Evolutionary conservation across 2,329 filamentous ascomycete species (phyloP), one percentile per base, ranked within the genome.

Genomic region (Aureobasidium sp.): DNA sequence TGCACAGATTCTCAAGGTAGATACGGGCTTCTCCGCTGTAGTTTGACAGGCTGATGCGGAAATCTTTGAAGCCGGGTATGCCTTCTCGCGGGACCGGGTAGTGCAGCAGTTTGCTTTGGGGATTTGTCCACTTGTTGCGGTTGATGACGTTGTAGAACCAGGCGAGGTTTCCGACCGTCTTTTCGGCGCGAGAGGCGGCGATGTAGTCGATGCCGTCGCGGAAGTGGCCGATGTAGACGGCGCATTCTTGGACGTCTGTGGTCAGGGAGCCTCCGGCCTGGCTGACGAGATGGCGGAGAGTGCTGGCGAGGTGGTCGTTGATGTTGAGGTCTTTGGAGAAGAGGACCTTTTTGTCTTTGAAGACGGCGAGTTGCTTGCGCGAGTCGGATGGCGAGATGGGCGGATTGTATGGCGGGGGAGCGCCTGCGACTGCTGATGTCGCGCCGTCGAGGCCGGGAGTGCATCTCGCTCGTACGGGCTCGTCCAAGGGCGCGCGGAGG

Each of bases 121-220:
- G 91, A 11, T 86, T 90, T 1, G 88, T 91, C 88, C 90, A 98
- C 57, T 83, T 77, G 64, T 95, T 90, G 61, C 86, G 82, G 2
- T 88, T 88, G 64, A 97, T 94, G 51, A 98, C 75, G 68, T 91
- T 84, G 68, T 93, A 97, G 11, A 98, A 76, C 93, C 93, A 98
- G 0, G 90, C 84, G 19, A 98, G 74, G 65, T 94, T 98, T 14
- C 90, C 93, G 11, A 98, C 88, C 37, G 90, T 84, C 62, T 91
- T 95, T 53, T 83, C 81, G 11, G 78, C 74, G 61, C 86, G 84
- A 0, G 89, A 86, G 4, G 93, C 91, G 37, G 77, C 74, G 22
- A 87, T 67, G 65, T 95, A 98, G 50, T 93, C 79, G 7, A 78
- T 68, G 0, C 90, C 90, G 24, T 91, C 86, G 34, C 93, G 86